phyloP scores from a whole-genome alignment of 805 yeast genomes.

The Priceomyces medius region DNA sequence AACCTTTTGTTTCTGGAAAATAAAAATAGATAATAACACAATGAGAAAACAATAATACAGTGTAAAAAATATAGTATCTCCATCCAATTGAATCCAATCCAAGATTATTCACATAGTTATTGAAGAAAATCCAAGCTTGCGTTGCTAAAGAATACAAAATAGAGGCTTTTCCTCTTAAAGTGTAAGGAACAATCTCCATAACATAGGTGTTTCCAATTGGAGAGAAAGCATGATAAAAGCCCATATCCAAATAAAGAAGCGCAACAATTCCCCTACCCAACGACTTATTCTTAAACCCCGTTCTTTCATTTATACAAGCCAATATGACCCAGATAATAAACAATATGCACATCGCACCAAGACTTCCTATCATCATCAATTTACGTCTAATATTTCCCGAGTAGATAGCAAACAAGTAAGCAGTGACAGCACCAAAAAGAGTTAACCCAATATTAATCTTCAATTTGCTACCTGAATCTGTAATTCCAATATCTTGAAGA shows the following conservation, averaged over 20 bases:
- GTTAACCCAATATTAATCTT: constrained; percentile 5
- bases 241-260: constrained; percentile 1
- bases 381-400: constrained; percentile 1
- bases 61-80: constrained; percentile 45
- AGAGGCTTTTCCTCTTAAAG: constrained; percentile 33
- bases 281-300: constrained; percentile 14
- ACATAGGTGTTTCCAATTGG: constrained; percentile 1
- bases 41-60: constrained; percentile 29
- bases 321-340: constrained; percentile 26
- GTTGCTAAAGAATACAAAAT: constrained; percentile 25
- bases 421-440: constrained; percentile 1
- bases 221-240: constrained; percentile 2
- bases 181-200: constrained; percentile 3
- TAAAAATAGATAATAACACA: constrained; percentile 29
- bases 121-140: constrained; percentile 22
- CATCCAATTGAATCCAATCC: constrained; percentile 43
- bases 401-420: neutral
- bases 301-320: constrained; percentile 20
- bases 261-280: constrained; percentile 9
- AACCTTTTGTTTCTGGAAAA: constrained; percentile 44
- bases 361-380: neutral
- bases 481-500: constrained; percentile 16
- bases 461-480: constrained; percentile 3
- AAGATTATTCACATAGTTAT: constrained; percentile 32
- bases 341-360: constrained; percentile 18